Conservation (phyloP, 2,329 filamentous ascomycete genomes). For the Zopfia rhizophila region DNA sequence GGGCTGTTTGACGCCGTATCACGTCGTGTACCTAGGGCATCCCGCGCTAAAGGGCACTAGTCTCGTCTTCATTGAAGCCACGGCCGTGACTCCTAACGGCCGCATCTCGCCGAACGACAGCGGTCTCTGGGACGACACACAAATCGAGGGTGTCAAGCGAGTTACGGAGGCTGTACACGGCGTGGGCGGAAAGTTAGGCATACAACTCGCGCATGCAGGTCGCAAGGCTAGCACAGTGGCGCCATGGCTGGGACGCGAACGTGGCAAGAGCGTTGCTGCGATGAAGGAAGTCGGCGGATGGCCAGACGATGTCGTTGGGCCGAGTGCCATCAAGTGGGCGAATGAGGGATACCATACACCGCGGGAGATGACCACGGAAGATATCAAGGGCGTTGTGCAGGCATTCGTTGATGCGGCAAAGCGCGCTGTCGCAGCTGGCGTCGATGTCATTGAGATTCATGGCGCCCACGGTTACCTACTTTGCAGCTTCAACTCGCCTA, state of each 20-base stretch:
- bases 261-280: slow-evolving; percentile 41
- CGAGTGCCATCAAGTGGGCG: slow-evolving; percentile 50
- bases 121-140: slow-evolving; percentile 49
- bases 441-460: slow-evolving; percentile 57
- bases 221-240: slow-evolving; percentile 47
- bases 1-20: slow-evolving; percentile 48
- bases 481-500: slow-evolving; percentile 52
- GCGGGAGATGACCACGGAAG: slow-evolving; percentile 45
- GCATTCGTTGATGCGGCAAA: slow-evolving; percentile 54
- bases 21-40: slow-evolving; percentile 51
- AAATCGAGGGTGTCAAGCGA: slow-evolving; percentile 45
- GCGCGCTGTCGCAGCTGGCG: slow-evolving; percentile 48
- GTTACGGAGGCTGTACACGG: slow-evolving; percentile 49
- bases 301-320: slow-evolving; percentile 47
- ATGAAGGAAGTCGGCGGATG: slow-evolving; percentile 44
- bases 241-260: slow-evolving; percentile 38
- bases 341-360: slow-evolving; percentile 52
- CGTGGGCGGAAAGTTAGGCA: slow-evolving; percentile 42
- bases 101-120: slow-evolving; percentile 50
- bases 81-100: slow-evolving; percentile 48
- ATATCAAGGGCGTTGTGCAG: slow-evolving; percentile 51
- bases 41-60: slow-evolving; percentile 51
- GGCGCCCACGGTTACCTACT: slow-evolving; percentile 56
- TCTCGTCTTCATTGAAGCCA: slow-evolving; percentile 49
- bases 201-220: slow-evolving; percentile 51